Evolutionary conservation across 2,329 filamentous ascomycete genomes (phyloP).

Genomic region (Calonectria henricotiae): DNA sequence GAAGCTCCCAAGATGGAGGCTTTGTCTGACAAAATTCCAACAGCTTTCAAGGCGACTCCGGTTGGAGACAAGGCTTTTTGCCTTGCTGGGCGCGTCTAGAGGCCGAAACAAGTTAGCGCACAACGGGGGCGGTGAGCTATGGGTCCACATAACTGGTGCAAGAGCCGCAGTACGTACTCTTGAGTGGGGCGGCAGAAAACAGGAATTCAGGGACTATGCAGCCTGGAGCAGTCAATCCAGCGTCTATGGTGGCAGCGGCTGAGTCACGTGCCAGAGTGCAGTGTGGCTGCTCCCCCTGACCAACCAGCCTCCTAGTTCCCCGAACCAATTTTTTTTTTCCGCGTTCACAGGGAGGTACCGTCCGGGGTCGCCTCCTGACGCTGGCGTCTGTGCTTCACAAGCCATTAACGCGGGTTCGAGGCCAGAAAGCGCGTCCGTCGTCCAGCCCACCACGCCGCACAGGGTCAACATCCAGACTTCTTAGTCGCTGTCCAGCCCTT

Average conservation of each 20-base stretch:
- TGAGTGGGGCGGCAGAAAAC: constrained; percentile 13
- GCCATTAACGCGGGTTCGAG: constrained; percentile 37
- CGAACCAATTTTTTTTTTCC: constrained; percentile 24
- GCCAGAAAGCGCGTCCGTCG: constrained; percentile 39
- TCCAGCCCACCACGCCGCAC: constrained; percentile 34
- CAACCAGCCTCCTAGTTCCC: not conserved
- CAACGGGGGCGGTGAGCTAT: not conserved
- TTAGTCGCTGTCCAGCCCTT: constrained; percentile 31
- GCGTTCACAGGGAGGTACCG: constrained; percentile 20
- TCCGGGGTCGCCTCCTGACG: constrained; percentile 24
- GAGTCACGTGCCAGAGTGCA: constrained; percentile 4
- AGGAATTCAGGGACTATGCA: constrained; percentile 14
- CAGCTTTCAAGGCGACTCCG: constrained; percentile 28
- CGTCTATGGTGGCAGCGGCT: not conserved
- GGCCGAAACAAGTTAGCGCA: constrained; percentile 33
- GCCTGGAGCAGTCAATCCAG: not conserved
- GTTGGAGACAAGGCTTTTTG: constrained; percentile 24
- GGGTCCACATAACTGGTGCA: constrained; percentile 14
- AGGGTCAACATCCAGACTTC: constrained; percentile 37
- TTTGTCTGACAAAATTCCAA: constrained; percentile 36
- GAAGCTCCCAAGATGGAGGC: constrained; percentile 32
- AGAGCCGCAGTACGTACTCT: constrained; percentile 11
- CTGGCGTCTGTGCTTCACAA: constrained; percentile 31
- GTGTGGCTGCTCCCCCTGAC: not conserved
- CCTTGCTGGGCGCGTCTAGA: constrained; percentile 21